Percentiles rank a stretch among this genome's conserved stretches.
Conservation (phyloP, 441 rosid genomes). For the Populus hybrid region DNA sequence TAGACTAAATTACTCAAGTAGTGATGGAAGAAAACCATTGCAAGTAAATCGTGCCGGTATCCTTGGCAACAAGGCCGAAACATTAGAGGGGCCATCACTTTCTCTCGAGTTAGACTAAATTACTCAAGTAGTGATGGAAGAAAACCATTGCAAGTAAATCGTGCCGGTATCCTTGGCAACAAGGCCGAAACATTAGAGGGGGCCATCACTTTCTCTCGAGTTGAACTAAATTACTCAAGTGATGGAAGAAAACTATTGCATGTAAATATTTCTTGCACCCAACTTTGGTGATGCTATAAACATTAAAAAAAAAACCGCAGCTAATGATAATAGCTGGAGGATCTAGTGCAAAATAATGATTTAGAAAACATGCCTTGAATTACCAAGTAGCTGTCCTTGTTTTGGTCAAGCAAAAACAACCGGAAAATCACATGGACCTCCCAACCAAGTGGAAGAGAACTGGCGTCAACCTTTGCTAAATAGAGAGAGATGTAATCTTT, state of each 20-base stretch:
- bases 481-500: slow-evolving; percentile 52
- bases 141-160: too few species aligned
- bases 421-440: slow-evolving; percentile 50
- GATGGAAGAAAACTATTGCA: background rate
- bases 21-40: too few species aligned
- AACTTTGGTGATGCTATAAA: background rate
- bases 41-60: too few species aligned
- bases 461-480: slow-evolving; percentile 42
- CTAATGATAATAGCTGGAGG: background rate
- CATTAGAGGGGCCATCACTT: too few species aligned
- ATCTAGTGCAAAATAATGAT: background rate
- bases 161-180: too few species aligned
- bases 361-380: slow-evolving; percentile 40
- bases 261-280: background rate
- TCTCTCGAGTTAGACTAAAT: too few species aligned
- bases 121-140: too few species aligned
- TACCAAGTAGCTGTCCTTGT: slow-evolving; percentile 43
- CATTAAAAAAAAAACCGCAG: background rate
- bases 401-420: slow-evolving; percentile 61
- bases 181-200: background rate
- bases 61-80: too few species aligned
- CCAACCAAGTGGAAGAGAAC: slow-evolving; percentile 36
- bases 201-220: background rate
- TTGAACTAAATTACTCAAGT: background rate
- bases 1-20: too few species aligned